These are phyloP conservation scores for Psilocybe tampanensis DNA, from an alignment of 768 basidiomycete genomes.

Conservation along the genomic window DNA sequence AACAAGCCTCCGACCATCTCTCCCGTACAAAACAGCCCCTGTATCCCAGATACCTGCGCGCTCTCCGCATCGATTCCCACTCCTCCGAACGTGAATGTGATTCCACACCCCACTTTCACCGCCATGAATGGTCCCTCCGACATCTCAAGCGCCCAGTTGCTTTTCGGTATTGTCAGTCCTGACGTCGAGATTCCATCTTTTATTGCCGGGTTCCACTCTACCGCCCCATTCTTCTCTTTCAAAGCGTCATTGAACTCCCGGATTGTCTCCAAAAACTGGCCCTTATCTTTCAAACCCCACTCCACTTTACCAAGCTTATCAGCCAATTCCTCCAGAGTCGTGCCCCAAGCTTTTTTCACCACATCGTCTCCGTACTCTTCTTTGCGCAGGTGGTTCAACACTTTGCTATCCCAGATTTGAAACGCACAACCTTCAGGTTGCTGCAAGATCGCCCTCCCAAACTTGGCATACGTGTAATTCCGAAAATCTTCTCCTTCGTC, in stretches of 20 bases:
- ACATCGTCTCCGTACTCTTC: conserved; percentile 71
- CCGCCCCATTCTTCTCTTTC: conserved; percentile 36
- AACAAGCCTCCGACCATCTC: conserved; percentile 72
- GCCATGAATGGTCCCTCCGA: conserved; percentile 59
- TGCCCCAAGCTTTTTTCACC: conserved; percentile 54
- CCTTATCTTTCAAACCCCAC: conserved; percentile 48
- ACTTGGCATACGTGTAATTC: conserved; percentile 75
- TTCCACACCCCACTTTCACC: conserved; percentile 68
- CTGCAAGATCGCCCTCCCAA: conserved; percentile 57
- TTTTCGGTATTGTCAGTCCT: conserved; percentile 51
- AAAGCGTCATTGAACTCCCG: conserved; percentile 46
- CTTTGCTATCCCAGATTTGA: conserved; percentile 63
- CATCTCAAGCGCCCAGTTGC: conserved; percentile 68
- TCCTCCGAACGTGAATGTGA: conserved; percentile 77
- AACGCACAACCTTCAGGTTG: conserved; percentile 65
- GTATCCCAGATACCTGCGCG: conserved; percentile 50
- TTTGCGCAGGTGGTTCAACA: conserved; percentile 44
- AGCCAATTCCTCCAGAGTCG: conserved; percentile 51
- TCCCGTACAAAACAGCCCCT: conserved; percentile 64
- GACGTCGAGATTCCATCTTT: conserved; percentile 65
- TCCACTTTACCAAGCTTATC: conserved; percentile 35
- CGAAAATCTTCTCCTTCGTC: conserved; percentile 76
- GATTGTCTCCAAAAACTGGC: conserved; percentile 47
- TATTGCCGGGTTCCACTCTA: conserved; percentile 61
- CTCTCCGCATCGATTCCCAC: conserved; percentile 59